Percentiles rank a stretch among this genome's conserved stretches.
Evolutionary conservation across 148 eudicot genomes (phyloP).

Genomic region (Vaccinium corymbosum): DNA sequence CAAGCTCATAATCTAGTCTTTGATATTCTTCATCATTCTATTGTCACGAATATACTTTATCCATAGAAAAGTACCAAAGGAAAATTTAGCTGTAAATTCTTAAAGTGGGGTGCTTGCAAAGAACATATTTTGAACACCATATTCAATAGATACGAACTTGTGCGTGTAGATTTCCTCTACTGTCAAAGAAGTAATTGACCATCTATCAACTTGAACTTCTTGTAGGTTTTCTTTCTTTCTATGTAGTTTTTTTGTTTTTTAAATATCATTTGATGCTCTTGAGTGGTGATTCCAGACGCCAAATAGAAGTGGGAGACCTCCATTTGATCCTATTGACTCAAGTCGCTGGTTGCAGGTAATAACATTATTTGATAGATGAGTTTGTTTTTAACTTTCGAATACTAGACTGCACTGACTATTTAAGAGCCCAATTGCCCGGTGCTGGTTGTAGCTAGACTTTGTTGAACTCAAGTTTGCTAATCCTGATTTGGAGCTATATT

Average conservation of each 20-base stretch:
- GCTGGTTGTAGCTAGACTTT: background rate
- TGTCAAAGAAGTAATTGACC: background rate
- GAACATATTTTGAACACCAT: background rate
- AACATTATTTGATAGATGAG: background rate
- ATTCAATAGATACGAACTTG: background rate
- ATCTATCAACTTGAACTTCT: background rate
- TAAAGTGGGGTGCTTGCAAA: background rate
- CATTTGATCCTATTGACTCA: conserved; percentile 76
- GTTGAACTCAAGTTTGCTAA: background rate
- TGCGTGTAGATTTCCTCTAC: background rate
- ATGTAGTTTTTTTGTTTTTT: background rate
- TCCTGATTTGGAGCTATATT: background rate
- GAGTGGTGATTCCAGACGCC: conserved; percentile 48
- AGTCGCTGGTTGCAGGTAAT: conserved; percentile 90
- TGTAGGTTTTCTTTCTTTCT: background rate
- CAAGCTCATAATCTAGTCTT: background rate
- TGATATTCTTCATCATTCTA: background rate
- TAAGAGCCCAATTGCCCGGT: background rate
- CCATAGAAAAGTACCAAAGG: background rate
- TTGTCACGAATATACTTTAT: background rate
- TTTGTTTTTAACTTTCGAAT: background rate
- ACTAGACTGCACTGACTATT: background rate
- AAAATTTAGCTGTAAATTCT: background rate
- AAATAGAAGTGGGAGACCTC: conserved; percentile 68
- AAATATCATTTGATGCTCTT: conserved; percentile 17